Conservation (phyloP, 139 green algal genomes). For the Haematococcus lacustris region DNA sequence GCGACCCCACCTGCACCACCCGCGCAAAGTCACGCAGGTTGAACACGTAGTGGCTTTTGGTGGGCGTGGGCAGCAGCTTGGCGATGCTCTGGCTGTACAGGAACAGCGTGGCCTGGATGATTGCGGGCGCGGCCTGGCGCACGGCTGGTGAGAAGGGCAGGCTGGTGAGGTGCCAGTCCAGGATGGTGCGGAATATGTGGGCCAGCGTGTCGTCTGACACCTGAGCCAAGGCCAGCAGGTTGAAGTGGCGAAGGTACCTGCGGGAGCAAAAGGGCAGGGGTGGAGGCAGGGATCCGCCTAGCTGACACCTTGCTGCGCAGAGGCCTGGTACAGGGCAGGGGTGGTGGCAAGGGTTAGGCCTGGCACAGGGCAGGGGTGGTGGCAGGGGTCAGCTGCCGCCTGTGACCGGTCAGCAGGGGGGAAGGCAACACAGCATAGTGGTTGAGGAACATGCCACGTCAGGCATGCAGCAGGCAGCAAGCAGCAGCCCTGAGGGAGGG, state of each 20-base stretch:
- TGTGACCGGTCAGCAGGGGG: too few relatives aligned
- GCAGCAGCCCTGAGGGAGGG: too few relatives aligned
- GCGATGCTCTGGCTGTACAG: constrained; percentile 50
- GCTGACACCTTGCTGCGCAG: too few relatives aligned
- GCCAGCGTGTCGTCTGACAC: constrained; percentile 52
- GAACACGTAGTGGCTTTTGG: constrained; percentile 79
- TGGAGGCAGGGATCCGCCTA: too few relatives aligned
- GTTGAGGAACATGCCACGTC: too few relatives aligned
- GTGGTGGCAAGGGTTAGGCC: too few relatives aligned
- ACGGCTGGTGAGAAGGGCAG: neutral
- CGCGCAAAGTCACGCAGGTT: constrained; percentile 74
- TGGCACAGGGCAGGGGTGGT: too few relatives aligned
- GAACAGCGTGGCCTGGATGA: constrained; percentile 47
- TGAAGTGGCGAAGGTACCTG: constrained; percentile 66
- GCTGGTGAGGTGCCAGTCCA: constrained; percentile 60
- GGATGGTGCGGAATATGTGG: constrained; percentile 66
- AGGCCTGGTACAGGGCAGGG: too few relatives aligned
- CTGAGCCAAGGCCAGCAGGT: constrained; percentile 49
- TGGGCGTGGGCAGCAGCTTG: constrained; percentile 68
- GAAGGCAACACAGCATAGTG: too few relatives aligned
- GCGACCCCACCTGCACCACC: constrained; percentile 56
- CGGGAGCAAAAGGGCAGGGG: too few relatives aligned
- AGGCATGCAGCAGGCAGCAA: too few relatives aligned
- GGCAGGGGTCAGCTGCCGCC: too few relatives aligned
- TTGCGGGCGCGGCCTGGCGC: constrained; percentile 1